A percentile compares a stretch with the other conserved stretches of the same genome.
Evolutionary conservation across 139 green algal genomes (phyloP).

Genomic region (Micromonas commoda): DNA sequence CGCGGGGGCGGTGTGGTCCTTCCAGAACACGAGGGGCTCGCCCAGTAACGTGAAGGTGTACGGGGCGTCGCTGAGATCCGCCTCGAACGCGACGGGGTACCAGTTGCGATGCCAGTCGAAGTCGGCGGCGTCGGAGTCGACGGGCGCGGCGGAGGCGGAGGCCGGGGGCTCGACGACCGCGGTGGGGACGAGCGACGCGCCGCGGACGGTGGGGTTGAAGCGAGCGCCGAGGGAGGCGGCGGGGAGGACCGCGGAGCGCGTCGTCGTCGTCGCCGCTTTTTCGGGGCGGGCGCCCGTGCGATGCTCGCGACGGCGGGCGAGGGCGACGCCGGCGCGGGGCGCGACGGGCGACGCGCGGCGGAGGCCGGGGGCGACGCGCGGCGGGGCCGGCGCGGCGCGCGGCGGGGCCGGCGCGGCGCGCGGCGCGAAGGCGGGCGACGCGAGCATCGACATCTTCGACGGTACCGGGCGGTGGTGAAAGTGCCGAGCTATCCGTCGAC

Average conservation of each 20-base stretch:
- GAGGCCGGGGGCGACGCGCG: no score
- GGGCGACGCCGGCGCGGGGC: no score
- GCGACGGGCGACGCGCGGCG: no score
- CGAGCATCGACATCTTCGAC: no score
- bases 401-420: no score
- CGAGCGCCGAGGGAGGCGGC: neutral
- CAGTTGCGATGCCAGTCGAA: conserved; percentile 16
- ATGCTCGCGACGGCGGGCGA: no score
- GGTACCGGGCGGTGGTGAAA: no score
- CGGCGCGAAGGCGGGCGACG: no score
- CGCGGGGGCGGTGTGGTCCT: neutral
- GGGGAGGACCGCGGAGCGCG: neutral
- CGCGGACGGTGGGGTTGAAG: neutral
- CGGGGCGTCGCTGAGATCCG: conserved; percentile 9
- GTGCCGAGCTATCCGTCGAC: no score
- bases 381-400: no score
- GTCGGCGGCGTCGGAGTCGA: neutral
- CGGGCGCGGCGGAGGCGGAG: neutral
- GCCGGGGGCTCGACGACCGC: neutral
- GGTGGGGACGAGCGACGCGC: neutral
- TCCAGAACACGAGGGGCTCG: conserved; percentile 30
- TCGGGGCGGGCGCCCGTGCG: no score
- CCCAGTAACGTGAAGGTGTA: conserved; percentile 27
- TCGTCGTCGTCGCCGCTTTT: neutral
- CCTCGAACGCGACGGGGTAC: conserved; percentile 14